phyloP scores from a whole-genome alignment of 1,284 basidiomycete genomes.

The Irpex lacteus region DNA sequence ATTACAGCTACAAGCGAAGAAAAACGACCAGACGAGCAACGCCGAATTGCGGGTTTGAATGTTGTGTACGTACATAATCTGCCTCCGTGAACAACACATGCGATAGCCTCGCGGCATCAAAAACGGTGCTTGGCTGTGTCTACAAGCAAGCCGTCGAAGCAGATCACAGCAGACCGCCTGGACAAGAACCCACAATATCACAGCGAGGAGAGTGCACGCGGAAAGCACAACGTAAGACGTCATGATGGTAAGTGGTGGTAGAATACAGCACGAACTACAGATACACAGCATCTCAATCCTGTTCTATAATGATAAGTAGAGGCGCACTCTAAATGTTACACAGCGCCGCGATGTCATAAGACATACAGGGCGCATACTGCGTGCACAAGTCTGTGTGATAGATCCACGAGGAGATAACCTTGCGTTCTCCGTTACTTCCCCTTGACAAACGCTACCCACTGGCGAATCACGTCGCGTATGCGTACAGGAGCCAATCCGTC shows the following conservation, averaged over 20 bases:
- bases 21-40: not conserved
- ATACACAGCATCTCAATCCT: slow-evolving; percentile 10
- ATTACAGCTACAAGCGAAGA: not conserved
- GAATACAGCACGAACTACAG: slow-evolving; percentile 6
- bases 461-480: slow-evolving; percentile 14
- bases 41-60: not conserved
- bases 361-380: not conserved
- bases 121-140: not conserved
- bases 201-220: not conserved
- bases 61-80: not conserved
- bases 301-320: not conserved
- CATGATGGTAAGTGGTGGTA: not conserved
- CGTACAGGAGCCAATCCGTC: slow-evolving; percentile 10
- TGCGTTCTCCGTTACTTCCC: not conserved
- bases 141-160: not conserved
- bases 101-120: not conserved
- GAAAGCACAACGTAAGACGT: not conserved
- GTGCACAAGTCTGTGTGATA: not conserved
- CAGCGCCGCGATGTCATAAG: not conserved
- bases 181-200: not conserved
- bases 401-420: not conserved
- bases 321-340: not conserved
- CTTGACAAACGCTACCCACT: slow-evolving; percentile 12
- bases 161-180: not conserved
- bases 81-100: not conserved